These are phyloP conservation scores for Aspergillus panamensis DNA, from an alignment of 495 filamentous ascomycete species.

Conservation along the genomic window DNA sequence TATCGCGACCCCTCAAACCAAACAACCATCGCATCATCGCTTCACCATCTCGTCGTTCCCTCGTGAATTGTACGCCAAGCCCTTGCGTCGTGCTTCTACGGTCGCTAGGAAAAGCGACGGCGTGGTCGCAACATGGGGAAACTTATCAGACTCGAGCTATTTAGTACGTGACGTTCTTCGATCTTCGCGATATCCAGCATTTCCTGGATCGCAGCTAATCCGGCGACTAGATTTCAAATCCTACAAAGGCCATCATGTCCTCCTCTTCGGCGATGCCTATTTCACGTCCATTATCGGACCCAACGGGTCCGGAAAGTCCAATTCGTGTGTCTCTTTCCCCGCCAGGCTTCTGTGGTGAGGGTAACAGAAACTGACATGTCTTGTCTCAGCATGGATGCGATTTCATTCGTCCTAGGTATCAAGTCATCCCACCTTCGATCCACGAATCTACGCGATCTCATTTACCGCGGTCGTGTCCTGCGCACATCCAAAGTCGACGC, in stretches of 20 bases:
- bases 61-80: neutral
- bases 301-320: constrained; percentile 99
- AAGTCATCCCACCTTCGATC: constrained; percentile 97
- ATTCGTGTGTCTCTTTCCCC: constrained; percentile 66
- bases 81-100: constrained; percentile 19
- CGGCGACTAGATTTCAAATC: constrained; percentile 85
- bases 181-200: neutral
- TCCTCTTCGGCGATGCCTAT: constrained; percentile 96
- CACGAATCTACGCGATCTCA: constrained; percentile 87
- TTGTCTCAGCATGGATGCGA: constrained; percentile 88
- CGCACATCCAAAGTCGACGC: constrained; percentile 86
- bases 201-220: neutral
- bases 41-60: constrained; percentile 11
- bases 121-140: constrained; percentile 64
- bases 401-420: constrained; percentile 97
- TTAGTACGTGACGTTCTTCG: constrained; percentile 57
- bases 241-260: constrained; percentile 91
- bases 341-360: neutral
- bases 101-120: constrained; percentile 32
- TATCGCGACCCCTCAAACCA: constrained; percentile 12
- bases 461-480: constrained; percentile 93
- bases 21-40: constrained; percentile 12
- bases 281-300: constrained; percentile 99
- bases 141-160: constrained; percentile 89
- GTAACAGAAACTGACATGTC: constrained; percentile 23